These are phyloP conservation scores for Candida suzukii DNA, from an alignment of 805 yeast genomes.

Conservation along the genomic window DNA sequence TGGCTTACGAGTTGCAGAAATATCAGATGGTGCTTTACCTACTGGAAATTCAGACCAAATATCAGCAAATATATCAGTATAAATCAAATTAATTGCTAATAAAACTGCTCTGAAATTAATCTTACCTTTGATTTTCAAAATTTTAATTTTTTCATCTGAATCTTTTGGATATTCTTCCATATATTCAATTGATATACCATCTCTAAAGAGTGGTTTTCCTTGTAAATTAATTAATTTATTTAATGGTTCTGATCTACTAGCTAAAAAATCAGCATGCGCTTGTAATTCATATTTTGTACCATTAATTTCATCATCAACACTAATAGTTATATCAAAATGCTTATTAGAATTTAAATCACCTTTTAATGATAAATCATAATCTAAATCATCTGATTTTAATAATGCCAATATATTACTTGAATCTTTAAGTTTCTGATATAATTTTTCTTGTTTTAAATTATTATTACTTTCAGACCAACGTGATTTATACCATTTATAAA, in stretches of 20 bases:
- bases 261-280: slow-evolving; percentile 11
- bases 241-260: slow-evolving; percentile 6
- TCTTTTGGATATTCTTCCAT: not conserved
- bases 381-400: slow-evolving; percentile 25
- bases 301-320: slow-evolving; percentile 6
- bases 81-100: slow-evolving; percentile 40
- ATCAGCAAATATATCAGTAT: slow-evolving; percentile 37
- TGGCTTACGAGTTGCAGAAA: slow-evolving; percentile 22
- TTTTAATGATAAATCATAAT: slow-evolving; percentile 15
- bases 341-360: slow-evolving; percentile 7
- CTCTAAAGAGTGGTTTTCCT: not conserved
- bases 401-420: slow-evolving; percentile 22
- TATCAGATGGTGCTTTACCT: slow-evolving; percentile 22
- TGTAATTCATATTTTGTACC: slow-evolving; percentile 4
- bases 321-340: slow-evolving; percentile 8
- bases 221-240: not conserved
- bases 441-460: not conserved
- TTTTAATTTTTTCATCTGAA: not conserved
- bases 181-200: not conserved
- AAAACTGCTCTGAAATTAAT: slow-evolving; percentile 21
- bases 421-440: slow-evolving; percentile 2
- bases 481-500: not conserved
- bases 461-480: slow-evolving; percentile 11
- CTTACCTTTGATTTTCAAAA: slow-evolving; percentile 9
- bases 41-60: slow-evolving; percentile 38